Evolutionary conservation across 2,329 filamentous ascomycete genomes (phyloP), one percentile per base, ranked within the genome.

Genomic region (Ophiostoma triangulosporum): DNA sequence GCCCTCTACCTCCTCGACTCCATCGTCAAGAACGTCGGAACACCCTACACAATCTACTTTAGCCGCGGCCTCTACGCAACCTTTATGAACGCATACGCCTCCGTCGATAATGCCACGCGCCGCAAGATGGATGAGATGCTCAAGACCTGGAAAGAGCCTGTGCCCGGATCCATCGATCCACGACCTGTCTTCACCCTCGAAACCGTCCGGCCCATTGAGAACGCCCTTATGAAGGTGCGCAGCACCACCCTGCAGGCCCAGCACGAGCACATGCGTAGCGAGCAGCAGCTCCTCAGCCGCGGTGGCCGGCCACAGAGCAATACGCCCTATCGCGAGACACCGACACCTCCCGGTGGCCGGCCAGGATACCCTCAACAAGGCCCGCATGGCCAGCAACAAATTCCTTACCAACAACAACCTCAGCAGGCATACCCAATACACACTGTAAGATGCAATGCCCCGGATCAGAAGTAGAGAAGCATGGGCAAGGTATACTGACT

Each of bases 1-100:
- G 88, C 93, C n/a, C 77, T 98, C 27, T 98, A 97, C 70, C 88
- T 98, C 60, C 83, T 98, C 64, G 93, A 98, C 70, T 97, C 91
- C 15, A 91, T 98, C 57, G 90, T 95, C 65, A 98, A 98, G 70
- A 97, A 98, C 73, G 89, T 98, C 57, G 93, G 93, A 57, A 96
- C 91, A 1, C 93, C 93, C 7, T 98, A 98, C 69, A 97, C 91
- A 0, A 76, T 97, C 12, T 97, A 95, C 67, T 86, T 98, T 59
- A 88, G 90, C 51, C 84, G 88, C 38, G 91, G 91, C 64, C 79
- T 98, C 36, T 97, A 91, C 69, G 80, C 84, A 61, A 97, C 88
- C 4, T 98, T 95, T 65, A 96, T 97, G 89, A 88, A 94, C 63
- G 87, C 93, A 35, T 98, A 97, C 66, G 86, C 86, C 3, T 79